phyloP scores from a whole-genome alignment of 352 stramenopile species.

The Globisporangium acanthophoron region DNA sequence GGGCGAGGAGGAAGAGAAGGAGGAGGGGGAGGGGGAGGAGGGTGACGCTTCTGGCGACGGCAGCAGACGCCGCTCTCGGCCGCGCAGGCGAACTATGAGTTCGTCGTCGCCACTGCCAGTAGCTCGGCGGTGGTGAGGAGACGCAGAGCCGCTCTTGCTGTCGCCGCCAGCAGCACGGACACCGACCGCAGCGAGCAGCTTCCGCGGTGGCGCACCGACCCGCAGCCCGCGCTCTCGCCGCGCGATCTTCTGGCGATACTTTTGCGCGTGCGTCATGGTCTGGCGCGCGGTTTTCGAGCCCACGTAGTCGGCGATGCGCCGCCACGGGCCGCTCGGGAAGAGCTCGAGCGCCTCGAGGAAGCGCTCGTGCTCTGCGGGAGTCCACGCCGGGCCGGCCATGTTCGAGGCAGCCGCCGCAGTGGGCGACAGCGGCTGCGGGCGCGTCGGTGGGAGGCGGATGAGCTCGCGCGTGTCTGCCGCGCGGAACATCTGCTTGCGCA shows the following conservation, averaged over 20 bases:
- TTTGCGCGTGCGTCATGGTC: slow-evolving; percentile 88
- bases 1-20: neutral
- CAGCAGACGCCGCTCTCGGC: neutral
- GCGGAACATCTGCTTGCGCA: too few relatives aligned
- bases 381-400: slow-evolving; percentile 13
- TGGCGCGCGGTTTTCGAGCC: slow-evolving; percentile 89
- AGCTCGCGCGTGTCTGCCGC: too few relatives aligned
- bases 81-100: neutral
- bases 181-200: neutral
- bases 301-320: slow-evolving; percentile 78
- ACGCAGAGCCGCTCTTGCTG: neutral
- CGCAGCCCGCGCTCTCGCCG: neutral
- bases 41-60: neutral
- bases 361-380: slow-evolving; percentile 30
- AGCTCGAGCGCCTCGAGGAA: slow-evolving; percentile 44
- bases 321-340: slow-evolving; percentile 61
- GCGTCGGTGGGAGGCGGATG: too few relatives aligned
- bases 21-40: neutral
- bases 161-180: too few relatives aligned
- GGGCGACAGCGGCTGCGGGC: too few relatives aligned
- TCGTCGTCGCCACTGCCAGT: neutral
- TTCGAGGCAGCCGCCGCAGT: too few relatives aligned
- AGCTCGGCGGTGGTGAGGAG: too few relatives aligned
- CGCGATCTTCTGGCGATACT: slow-evolving; percentile 79
- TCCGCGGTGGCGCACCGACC: neutral